Conservation (phyloP, 192 early-diverging fungal genomes). For the Lobulomyces angularis region DNA sequence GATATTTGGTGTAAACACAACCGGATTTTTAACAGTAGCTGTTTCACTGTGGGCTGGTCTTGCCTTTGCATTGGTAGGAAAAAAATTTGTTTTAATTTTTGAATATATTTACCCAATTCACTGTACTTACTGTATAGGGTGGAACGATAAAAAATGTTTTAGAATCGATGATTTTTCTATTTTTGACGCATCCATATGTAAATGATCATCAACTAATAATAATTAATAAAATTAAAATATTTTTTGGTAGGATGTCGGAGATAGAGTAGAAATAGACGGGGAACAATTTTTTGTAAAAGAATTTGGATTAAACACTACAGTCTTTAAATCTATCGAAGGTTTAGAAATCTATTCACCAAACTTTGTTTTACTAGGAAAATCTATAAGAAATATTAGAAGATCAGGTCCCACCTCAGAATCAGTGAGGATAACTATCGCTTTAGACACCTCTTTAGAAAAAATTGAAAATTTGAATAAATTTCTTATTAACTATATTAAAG, state of each 20-base stretch:
- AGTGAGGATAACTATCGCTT: too few relatives aligned
- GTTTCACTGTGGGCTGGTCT: constrained; percentile 7
- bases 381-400: constrained; percentile 63
- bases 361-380: constrained; percentile 38
- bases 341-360: constrained; percentile 69
- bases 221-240: neutral
- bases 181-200: constrained; percentile 49
- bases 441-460: too few relatives aligned
- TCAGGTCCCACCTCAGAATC: constrained; percentile 45
- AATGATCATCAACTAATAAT: neutral
- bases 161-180: constrained; percentile 76
- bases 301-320: constrained; percentile 67
- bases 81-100: too few relatives aligned
- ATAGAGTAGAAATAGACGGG: constrained; percentile 59
- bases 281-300: constrained; percentile 59
- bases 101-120: constrained; percentile 43
- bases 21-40: constrained; percentile 4
- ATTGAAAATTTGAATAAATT: too few relatives aligned
- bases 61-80: constrained; percentile 20
- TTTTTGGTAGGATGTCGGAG: constrained; percentile 58
- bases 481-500: too few relatives aligned
- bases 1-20: constrained; percentile 9
- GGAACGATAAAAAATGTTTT: constrained; percentile 63
- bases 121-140: constrained; percentile 64
- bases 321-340: constrained; percentile 72